Percentiles rank a stretch among this genome's conserved stretches.
These are phyloP conservation scores for Aspergillus felis DNA, from an alignment of 2,329 filamentous ascomycete species.

Conservation along the genomic window DNA sequence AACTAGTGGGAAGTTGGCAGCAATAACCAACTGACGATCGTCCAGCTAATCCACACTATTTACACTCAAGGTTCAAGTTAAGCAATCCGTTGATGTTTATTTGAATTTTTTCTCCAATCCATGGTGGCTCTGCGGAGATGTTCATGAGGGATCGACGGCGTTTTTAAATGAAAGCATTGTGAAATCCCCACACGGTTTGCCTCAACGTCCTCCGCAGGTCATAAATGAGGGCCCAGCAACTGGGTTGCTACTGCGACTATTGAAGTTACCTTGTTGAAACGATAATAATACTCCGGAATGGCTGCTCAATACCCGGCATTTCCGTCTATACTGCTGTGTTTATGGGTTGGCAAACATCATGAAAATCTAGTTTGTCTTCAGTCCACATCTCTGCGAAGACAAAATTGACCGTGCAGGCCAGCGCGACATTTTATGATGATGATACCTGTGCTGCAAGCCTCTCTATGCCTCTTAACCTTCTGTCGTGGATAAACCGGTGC, in stretches of 20 bases:
- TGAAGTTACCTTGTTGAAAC: neutral
- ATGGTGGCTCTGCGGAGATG: neutral
- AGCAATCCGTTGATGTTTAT: constrained; percentile 3
- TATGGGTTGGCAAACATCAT: neutral
- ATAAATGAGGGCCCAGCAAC: neutral
- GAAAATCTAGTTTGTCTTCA: neutral
- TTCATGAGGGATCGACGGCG: neutral
- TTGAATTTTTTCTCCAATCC: neutral
- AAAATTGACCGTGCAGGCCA: neutral
- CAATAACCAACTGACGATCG: constrained; percentile 4
- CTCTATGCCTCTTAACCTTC: neutral
- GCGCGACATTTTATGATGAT: neutral
- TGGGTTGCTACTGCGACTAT: neutral
- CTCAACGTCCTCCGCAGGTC: neutral
- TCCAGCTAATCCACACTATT: constrained; percentile 4
- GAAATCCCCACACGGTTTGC: neutral
- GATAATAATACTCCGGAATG: no score
- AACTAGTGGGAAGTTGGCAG: neutral
- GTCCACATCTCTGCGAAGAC: neutral
- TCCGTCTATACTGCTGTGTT: neutral
- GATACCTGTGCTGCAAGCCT: neutral
- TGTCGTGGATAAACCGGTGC: neutral
- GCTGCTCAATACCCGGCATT: neutral
- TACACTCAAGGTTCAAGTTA: constrained; percentile 5
- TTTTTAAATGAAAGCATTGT: constrained; percentile 1